These are phyloP conservation scores for Calonectria fujianensis DNA, from an alignment of 2,329 filamentous ascomycete species.

Conservation along the genomic window DNA sequence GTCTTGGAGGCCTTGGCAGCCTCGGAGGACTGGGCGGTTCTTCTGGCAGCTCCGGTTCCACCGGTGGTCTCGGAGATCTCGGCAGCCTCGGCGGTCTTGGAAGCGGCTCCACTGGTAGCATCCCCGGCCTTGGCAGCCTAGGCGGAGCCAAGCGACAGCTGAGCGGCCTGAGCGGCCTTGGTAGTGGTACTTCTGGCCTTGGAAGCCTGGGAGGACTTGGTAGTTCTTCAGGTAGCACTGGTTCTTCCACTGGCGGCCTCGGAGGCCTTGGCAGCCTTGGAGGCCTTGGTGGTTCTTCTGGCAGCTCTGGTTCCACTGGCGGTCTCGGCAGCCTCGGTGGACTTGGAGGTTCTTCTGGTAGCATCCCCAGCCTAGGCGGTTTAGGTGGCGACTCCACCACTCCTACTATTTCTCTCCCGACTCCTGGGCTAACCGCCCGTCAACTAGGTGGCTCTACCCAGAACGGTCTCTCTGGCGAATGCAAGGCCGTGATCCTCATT, in stretches of 20 bases:
- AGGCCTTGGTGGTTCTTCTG: no score
- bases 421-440: neutral
- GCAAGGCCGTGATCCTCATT: constrained; percentile 68
- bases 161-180: neutral
- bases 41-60: neutral
- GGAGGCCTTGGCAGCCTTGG: neutral
- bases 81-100: neutral
- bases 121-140: neutral
- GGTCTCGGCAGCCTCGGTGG: neutral
- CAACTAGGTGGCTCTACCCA: constrained; percentile 46
- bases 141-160: neutral
- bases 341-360: neutral
- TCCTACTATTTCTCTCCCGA: neutral
- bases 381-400: neutral
- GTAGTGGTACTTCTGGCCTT: neutral
- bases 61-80: neutral
- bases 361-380: neutral
- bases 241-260: neutral
- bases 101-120: neutral
- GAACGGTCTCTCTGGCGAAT: constrained; percentile 51
- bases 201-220: constrained; percentile 13
- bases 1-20: neutral
- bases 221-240: neutral
- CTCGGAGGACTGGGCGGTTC: neutral
- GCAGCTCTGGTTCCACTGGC: neutral